These are phyloP conservation scores for Aspergillus thermomutatus DNA, from an alignment of 2,329 filamentous ascomycete genomes.

Conservation along the genomic window DNA sequence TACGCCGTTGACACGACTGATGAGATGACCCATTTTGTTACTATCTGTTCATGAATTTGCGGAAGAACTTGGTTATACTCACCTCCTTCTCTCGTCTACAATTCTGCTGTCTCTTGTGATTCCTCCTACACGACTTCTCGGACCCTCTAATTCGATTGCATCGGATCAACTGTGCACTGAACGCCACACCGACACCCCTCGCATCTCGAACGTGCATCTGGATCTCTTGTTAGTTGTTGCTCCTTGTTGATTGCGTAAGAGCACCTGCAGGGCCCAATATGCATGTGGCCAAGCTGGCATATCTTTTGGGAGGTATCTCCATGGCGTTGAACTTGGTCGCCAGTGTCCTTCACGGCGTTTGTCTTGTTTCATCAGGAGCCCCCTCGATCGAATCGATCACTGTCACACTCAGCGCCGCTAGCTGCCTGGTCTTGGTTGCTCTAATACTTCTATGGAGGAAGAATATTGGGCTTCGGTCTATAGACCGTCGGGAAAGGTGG, in stretches of 20 bases:
- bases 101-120: neutral
- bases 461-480: slow-evolving; percentile 12
- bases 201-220: neutral
- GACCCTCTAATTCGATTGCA: neutral
- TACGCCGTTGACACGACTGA: neutral
- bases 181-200: neutral
- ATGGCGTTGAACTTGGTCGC: slow-evolving; percentile 22
- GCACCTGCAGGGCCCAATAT: slow-evolving; percentile 14
- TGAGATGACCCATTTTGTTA: neutral
- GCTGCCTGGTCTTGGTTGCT: slow-evolving; percentile 18
- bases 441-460: slow-evolving; percentile 19
- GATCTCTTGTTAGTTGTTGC: neutral
- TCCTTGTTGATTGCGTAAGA: neutral
- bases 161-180: neutral
- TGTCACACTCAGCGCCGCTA: slow-evolving; percentile 23
- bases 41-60: neutral
- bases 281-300: slow-evolving; percentile 15
- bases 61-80: neutral
- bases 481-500: slow-evolving; percentile 15
- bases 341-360: slow-evolving; percentile 29
- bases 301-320: slow-evolving; percentile 24
- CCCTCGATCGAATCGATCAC: slow-evolving; percentile 21
- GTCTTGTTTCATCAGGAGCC: slow-evolving; percentile 16
- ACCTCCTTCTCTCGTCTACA: neutral
- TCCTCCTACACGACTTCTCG: neutral